Base-by-base conservation (phyloP, 2,329 filamentous ascomycete species). In the Lomentospora prolificans region DNA sequence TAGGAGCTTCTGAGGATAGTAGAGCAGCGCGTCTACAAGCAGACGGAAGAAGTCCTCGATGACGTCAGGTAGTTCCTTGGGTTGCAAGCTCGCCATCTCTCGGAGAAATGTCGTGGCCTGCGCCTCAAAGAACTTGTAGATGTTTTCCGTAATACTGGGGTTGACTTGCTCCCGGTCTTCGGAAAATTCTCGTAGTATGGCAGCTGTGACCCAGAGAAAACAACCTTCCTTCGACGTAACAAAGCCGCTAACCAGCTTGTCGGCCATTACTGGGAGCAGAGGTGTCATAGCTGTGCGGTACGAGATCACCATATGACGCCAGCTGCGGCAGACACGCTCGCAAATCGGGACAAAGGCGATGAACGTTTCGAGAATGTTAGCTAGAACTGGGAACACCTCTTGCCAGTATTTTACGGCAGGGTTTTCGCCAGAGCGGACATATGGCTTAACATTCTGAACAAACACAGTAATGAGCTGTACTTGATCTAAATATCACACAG, bases 1-100 rank as follows among this genome's bases (percentile, higher is more conserved):
- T 60, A 97, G 84, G 44, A 95, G 82, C 64, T 87, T 87, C 64
- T 89, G 82, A 3, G 94, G 89, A 69, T 96, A 96, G 73, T 94
- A 99, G 53, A 96, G 84, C 25, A 96, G 79, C 30, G 94, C 91
- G 68, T 99, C 94, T 8, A 90, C 88, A 36, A 92, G 81, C 7
- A 99, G 82, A 27, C 94, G 87, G 80, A 95, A 99, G 73, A 96
- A 99, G 68, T 96, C 91, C 67, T 96, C 91, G 62, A 96, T 95
- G 57, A 96, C 88, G 58, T 84, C 80, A 2, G 90, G 89, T 4
- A 95, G 76, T 63, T 95, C 88, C 60, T 74, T 74, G 2, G 80
- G 77, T 27, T 89, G 83, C 6, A 96, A 74, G 61, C 95, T 89
- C 64, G 88, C 95, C 72, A 99, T 82, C 61, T 91, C 90, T 30